Conservation (phyloP, 306 rosid species). For the Pyrus bretschneideri region DNA sequence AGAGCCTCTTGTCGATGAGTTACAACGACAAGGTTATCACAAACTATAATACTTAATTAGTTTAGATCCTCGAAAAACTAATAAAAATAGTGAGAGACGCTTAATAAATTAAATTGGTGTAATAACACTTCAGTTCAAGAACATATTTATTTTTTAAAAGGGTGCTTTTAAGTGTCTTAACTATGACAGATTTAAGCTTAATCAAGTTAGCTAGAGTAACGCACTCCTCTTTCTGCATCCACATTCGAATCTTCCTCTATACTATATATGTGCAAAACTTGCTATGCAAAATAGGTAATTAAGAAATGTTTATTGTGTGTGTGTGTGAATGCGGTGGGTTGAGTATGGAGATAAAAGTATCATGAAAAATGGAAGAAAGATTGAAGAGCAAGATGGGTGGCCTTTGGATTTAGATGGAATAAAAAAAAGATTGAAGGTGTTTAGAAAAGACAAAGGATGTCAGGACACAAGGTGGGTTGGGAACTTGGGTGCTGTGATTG, state of each 20-base stretch:
- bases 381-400: neutral
- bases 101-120: too few species aligned
- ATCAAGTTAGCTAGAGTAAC: too few species aligned
- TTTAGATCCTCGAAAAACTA: too few species aligned
- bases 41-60: neutral
- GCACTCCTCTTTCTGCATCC: too few species aligned
- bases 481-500: neutral
- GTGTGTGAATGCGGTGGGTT: neutral
- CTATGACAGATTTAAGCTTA: too few species aligned
- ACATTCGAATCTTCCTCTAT: too few species aligned
- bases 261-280: too few species aligned
- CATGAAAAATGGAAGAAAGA: neutral
- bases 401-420: neutral
- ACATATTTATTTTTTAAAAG: too few species aligned
- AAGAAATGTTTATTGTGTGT: neutral
- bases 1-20: neutral
- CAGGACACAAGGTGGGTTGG: constrained; percentile 31
- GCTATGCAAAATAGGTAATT: neutral
- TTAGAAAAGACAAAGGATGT: constrained; percentile 15
- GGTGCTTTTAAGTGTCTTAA: too few species aligned
- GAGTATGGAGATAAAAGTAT: neutral
- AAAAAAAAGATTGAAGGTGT: neutral
- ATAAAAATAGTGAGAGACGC: too few species aligned
- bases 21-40: neutral
- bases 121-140: too few species aligned